Evolutionary conservation across 345 rosid species (phyloP).

Genomic region (Camelina hispida): DNA sequence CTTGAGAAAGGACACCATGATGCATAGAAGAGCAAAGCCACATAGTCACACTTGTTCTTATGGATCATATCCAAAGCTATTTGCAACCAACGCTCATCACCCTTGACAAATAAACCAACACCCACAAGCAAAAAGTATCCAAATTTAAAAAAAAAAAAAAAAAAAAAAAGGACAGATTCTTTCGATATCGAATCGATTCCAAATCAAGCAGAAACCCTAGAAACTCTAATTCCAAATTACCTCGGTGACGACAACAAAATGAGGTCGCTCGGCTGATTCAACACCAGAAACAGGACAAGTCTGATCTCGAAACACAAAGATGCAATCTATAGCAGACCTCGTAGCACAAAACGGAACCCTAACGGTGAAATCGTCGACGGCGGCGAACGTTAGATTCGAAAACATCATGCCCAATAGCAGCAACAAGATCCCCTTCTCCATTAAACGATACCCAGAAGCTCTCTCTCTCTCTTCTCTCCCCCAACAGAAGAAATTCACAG

Average conservation of each 20-base stretch:
- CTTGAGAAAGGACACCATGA: conserved; percentile 97
- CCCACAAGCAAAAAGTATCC: neutral
- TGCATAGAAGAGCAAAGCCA: conserved; percentile 90
- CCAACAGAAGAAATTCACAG: neutral
- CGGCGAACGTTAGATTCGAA: conserved; percentile 40
- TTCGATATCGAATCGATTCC: neutral
- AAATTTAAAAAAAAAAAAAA: neutral
- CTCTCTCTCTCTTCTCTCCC: neutral
- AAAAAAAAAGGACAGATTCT: neutral
- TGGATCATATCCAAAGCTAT: conserved; percentile 71
- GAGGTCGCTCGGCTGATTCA: conserved; percentile 40
- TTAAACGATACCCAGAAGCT: conserved; percentile 29
- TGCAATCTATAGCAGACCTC: conserved; percentile 52
- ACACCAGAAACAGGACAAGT: conserved; percentile 43
- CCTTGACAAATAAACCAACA: conserved; percentile 55
- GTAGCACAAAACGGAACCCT: conserved; percentile 55
- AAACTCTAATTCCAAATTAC: conserved; percentile 38
- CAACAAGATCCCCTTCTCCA: conserved; percentile 49
- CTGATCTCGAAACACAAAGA: conserved; percentile 59
- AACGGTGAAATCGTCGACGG: conserved; percentile 23
- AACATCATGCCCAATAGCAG: conserved; percentile 44
- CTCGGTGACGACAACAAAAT: conserved; percentile 62
- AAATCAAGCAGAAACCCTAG: neutral
- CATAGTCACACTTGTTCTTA: conserved; percentile 59
- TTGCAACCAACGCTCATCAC: conserved; percentile 78